Evolutionary conservation across 2,329 filamentous ascomycete species (phyloP).

Genomic region (Aschersonia sp.): DNA sequence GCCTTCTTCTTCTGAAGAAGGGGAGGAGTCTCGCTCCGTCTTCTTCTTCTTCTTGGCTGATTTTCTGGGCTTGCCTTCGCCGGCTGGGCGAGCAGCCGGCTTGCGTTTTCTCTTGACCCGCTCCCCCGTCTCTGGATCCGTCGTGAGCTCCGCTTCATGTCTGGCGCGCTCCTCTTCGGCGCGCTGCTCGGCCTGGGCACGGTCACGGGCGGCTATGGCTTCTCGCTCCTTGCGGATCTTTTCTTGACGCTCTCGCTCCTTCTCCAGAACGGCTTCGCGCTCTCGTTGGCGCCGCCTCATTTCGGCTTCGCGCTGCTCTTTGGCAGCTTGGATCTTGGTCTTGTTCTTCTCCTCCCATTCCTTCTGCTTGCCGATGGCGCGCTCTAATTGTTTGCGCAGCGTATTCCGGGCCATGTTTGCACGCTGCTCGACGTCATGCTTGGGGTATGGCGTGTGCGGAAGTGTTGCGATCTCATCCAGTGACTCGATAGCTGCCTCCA

Average conservation of each 20-base stretch:
- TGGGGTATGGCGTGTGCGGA: constrained; percentile 70
- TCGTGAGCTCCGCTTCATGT: constrained; percentile 62
- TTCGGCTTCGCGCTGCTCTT: constrained; percentile 68
- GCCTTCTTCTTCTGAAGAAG: constrained; percentile 16
- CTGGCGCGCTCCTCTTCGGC: constrained; percentile 18
- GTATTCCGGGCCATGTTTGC: constrained; percentile 97
- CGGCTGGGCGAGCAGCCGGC: constrained; percentile 21
- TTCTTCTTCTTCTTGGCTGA: constrained; percentile 47
- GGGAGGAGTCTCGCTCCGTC: constrained; percentile 24
- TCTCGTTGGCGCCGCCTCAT: constrained; percentile 65
- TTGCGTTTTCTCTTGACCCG: constrained; percentile 67
- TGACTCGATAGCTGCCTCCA: constrained; percentile 72
- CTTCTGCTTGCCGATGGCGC: constrained; percentile 68
- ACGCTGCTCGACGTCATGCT: constrained; percentile 81
- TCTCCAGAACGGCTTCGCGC: constrained; percentile 50
- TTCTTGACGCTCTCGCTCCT: constrained; percentile 58
- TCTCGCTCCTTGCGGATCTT: constrained; percentile 80
- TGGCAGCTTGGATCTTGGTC: constrained; percentile 69
- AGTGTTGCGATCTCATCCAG: constrained; percentile 49
- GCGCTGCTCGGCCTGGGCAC: constrained; percentile 54
- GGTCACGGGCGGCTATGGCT: constrained; percentile 63
- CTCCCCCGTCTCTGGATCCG: constrained; percentile 70
- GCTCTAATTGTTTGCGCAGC: constrained; percentile 79
- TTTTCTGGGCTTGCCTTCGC: constrained; percentile 28
- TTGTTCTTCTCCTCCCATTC: constrained; percentile 93